Evolutionary conservation across 306 rosid species (phyloP).

Genomic region (Vicia faba): DNA sequence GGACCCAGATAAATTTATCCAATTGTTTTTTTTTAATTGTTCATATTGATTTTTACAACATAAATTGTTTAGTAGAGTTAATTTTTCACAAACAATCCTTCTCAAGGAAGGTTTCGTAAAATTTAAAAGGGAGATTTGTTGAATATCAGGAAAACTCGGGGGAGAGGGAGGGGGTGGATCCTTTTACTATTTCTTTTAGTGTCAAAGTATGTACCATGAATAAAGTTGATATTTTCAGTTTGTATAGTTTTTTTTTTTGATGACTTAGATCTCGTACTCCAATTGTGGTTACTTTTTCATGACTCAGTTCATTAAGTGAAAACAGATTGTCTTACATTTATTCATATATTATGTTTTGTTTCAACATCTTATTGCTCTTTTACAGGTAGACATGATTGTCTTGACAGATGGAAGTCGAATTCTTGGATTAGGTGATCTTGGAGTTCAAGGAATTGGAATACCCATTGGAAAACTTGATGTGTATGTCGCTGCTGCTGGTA

Average conservation of each 20-base stretch:
- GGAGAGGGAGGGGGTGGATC: too few species aligned
- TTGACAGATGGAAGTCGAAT: conserved; percentile 98
- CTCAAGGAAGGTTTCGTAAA: conserved; percentile 9
- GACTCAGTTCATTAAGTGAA: conserved; percentile 8
- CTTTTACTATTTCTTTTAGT: too few species aligned
- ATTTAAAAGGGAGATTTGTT: conserved; percentile 15
- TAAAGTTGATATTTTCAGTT: conserved; percentile 20
- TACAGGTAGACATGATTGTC: conserved; percentile 99
- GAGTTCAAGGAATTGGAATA: conserved; percentile 99
- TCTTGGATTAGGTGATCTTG: conserved; percentile 99
- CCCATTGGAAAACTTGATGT: conserved; percentile 98
- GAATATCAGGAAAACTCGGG: too few species aligned
- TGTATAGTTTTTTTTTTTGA: conserved; percentile 13
- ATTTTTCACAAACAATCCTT: conserved; percentile 14
- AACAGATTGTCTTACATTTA: conserved; percentile 5
- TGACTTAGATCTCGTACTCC: background rate
- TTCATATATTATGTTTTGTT: conserved; percentile 16
- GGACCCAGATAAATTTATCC: conserved; percentile 2
- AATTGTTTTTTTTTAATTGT: conserved; percentile 7
- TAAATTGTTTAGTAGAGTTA: conserved; percentile 6
- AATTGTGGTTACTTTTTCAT: conserved; percentile 5
- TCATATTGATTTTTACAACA: conserved; percentile 11
- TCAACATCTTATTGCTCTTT: conserved; percentile 37
- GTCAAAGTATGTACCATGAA: too few species aligned
- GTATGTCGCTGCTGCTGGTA: conserved; percentile 99